Conservation (phyloP, 129 eudicot species). For the Helianthus annuus region HanXRQr2.0-SUNRISE NC_035434.2:158590017-158590516, state of each 20-base stretch:
- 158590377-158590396: no score
- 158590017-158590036: slow-evolving; percentile 9
- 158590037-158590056: neutral
- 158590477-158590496: no score
- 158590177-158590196: slow-evolving; percentile 19
- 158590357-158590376: no score
- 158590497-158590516: no score
- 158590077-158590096: slow-evolving; percentile 24
- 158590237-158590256: slow-evolving; percentile 15
- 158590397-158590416: no score
- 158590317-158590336: no score
- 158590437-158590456: no score
- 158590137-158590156: slow-evolving; percentile 22
- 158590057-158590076: slow-evolving; percentile 27
- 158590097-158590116: slow-evolving; percentile 27
- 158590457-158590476: no score
- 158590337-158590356: neutral
- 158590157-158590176: slow-evolving; percentile 27
- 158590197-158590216: slow-evolving; percentile 32
- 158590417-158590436: no score
- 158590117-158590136: slow-evolving; percentile 28
- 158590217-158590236: slow-evolving; percentile 25
- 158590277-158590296: no score
- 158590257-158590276: neutral
- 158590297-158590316: no score